A percentile compares a stretch with the other conserved stretches of the same genome.
phyloP scores from a whole-genome alignment of 352 stramenopile species.

The Globisporangium cederbergense region DNA sequence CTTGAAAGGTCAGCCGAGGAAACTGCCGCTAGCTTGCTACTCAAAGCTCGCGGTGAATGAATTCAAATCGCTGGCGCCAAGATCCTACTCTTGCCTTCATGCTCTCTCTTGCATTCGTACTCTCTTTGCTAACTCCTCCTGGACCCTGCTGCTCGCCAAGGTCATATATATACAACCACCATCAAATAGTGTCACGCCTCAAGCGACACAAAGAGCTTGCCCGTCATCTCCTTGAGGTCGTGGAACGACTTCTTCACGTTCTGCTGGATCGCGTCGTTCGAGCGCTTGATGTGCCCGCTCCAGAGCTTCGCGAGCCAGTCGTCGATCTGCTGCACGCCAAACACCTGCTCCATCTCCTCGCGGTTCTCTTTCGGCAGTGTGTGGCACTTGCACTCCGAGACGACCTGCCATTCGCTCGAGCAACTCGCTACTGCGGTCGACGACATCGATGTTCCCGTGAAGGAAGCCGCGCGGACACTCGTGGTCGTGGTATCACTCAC shows the following conservation, averaged over 20 bases:
- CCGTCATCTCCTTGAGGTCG: constrained; percentile 54
- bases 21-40: no score
- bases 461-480: constrained; percentile 19
- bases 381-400: constrained; percentile 58
- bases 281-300: constrained; percentile 28
- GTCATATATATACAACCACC: neutral
- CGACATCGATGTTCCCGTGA: neutral
- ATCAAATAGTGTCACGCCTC: constrained; percentile 5
- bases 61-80: neutral
- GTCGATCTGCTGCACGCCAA: constrained; percentile 59
- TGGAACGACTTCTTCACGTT: constrained; percentile 58
- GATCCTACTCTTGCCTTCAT: neutral
- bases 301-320: constrained; percentile 66
- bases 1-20: no score
- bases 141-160: neutral
- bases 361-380: constrained; percentile 57
- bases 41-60: neutral
- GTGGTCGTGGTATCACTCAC: constrained; percentile 62
- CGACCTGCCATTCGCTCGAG: constrained; percentile 62
- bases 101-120: neutral
- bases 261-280: constrained; percentile 28
- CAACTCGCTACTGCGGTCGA: neutral
- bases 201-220: constrained; percentile 44
- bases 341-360: constrained; percentile 53
- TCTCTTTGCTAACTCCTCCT: neutral